Evolutionary conservation across 257 asterid genomes (phyloP), one percentile per base, ranked within the genome.

Genomic region (Solanum pimpinellifolium): DNA sequence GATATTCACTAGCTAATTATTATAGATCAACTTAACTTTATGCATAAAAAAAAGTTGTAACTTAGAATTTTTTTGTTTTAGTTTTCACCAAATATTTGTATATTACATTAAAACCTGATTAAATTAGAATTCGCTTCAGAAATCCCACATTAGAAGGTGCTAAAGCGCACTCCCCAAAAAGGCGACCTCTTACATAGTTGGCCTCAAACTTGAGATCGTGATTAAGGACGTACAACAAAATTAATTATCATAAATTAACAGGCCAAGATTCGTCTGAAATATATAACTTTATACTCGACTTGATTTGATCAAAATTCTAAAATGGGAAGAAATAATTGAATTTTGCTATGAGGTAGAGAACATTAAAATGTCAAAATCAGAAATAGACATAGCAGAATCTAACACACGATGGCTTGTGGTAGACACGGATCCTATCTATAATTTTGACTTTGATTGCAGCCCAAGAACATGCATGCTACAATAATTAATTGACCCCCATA

Each of bases 391-490:
- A 76, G 59, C 80, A 56, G 89, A 90, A 59, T 29, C 83, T 78
- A 88, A 23, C 88, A 89, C 85, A 11, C 83, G 73, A 87, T 85
- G 74, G 90, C 87, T 72, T 87, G 90, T 86, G 92, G 90, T 86
- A 25, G 87, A 77, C 91, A 88, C 86, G 86, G 89, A 49, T 20
- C 85, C 85, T 46, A 80, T 80, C 68, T 70, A 70, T 31, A 70
- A 47, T 80, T 47, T 87, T 88, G 91, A 89, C 91, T 87, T 90
- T 87, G 42, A 90, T 85, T 74, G 76, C 81, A 86, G 89, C 92
- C 92, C 88, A 92, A 88, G 85, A 92, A 89, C 62, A 82, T 89
- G 93, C 60, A 76, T 89, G 90, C 90, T 56, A 33, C 46, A 20
- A 73, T 44, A 20, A 73, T 72, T 77, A 35, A 41, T 49, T 81